Base-by-base conservation (phyloP, 345 rosid genomes). In the Sisymbrium altissimum region DNA sequence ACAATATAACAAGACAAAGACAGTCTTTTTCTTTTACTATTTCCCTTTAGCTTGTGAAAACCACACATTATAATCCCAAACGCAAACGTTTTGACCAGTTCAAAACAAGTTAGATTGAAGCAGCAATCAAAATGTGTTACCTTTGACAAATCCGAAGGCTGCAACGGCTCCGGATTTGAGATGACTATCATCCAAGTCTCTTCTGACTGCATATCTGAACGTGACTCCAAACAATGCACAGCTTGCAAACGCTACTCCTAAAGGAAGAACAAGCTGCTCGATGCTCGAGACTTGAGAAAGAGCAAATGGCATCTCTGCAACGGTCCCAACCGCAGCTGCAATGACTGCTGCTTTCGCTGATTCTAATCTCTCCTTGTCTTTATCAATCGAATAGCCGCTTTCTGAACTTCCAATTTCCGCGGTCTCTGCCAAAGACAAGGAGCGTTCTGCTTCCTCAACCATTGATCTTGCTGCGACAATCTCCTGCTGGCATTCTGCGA, bases 211-310 rank as follows among this genome's bases (percentile, higher is more conserved):
- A 45, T 94, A 89, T 55, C 97, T 89, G 58, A 82, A 94, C 21
- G 97, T 91, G 52, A 91, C 87, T 9, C 98, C 98, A 17, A 88
- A 91, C 68, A 94, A 79, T 32, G 96, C 96, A 59, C 95, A 91
- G 89, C 97, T 88, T n/a, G 86, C 72, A 55, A 87, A 85, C 54
- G 86, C 82, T 70, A 82, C 53, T 21, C 83, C 88, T 0, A 83
- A 17, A 21, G 97, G 89, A 49, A 89, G 97, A 66, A 89, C 6
- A 21, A 91, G 80, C 77, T 91, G 85, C 19, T 74, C 71, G 3
- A 32, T 71, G 72, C 78, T 32, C 36, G 88, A 64, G 50, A 79
- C 89, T 57, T 87, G 96, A 54, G 90, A 73, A 12, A 86, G 70
- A 60, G 82, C 87, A 35, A 91, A 69, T 1, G 96, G 96, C 6